Conservation (phyloP, 495 filamentous ascomycete species). For the Zalerion maritima region DNA sequence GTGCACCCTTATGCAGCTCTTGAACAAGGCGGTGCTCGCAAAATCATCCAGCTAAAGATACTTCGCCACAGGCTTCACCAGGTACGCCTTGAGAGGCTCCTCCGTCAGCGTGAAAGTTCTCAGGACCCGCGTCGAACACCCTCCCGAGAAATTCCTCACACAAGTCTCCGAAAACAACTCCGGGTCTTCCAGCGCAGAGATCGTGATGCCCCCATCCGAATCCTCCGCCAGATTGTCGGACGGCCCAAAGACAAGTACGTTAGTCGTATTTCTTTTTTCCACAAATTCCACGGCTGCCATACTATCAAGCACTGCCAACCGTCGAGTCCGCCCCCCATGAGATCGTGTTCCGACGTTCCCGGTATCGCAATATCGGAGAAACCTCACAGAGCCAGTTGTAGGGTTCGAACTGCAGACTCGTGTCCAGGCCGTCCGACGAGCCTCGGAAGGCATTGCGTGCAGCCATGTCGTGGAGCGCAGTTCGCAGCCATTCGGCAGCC, state of each 20-base stretch:
- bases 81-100: constrained; percentile 38
- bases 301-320: constrained; percentile 37
- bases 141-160: constrained; percentile 39
- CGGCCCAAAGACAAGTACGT: constrained; percentile 37
- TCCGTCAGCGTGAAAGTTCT: constrained; percentile 32
- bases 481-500: constrained; percentile 48
- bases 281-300: constrained; percentile 42
- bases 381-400: no score
- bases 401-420: constrained; percentile 44
- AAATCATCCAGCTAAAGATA: constrained; percentile 26
- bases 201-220: constrained; percentile 42
- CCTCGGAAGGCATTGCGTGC: constrained; percentile 33
- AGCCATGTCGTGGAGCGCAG: constrained; percentile 50
- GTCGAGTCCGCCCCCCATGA: constrained; percentile 35
- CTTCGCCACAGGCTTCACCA: constrained; percentile 42
- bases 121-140: constrained; percentile 48
- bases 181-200: constrained; percentile 29
- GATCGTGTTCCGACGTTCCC: constrained; percentile 30
- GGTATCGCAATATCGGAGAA: constrained; percentile 39
- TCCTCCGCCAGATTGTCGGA: constrained; percentile 25
- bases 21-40: constrained; percentile 21
- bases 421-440: constrained; percentile 42
- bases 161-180: constrained; percentile 25
- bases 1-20: constrained; percentile 28
- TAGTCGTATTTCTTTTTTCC: constrained; percentile 32